Percentiles rank a stretch among this genome's conserved stretches.
Conservation (phyloP, 2,329 filamentous ascomycete genomes). For the Pseudopyrenochaeta lycopersici region DNA sequence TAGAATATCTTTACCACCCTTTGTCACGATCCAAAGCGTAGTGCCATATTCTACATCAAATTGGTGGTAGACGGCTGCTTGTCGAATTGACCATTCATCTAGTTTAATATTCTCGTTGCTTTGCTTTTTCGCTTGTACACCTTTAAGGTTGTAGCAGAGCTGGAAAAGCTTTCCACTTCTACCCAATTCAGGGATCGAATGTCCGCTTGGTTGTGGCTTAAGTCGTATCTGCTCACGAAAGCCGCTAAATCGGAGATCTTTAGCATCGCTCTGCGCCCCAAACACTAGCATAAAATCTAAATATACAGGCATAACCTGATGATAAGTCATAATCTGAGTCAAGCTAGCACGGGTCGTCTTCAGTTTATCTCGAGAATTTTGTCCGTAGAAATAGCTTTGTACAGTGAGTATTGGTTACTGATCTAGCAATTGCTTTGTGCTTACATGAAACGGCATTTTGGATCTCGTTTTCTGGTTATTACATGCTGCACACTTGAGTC, state of each 20-base stretch:
- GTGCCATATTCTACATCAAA: constrained; percentile 50
- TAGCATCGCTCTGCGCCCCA: constrained; percentile 39
- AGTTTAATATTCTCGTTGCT: constrained; percentile 13
- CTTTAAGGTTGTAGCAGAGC: constrained; percentile 49
- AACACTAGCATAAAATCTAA: constrained; percentile 53
- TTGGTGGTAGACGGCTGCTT: constrained; percentile 52
- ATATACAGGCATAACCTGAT: constrained; percentile 54
- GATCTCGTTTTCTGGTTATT: constrained; percentile 19
- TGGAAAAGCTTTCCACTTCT: constrained; percentile 50
- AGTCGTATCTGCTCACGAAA: constrained; percentile 48
- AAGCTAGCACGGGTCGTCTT: constrained; percentile 26
- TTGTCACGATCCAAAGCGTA: constrained; percentile 54
- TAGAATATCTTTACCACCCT: constrained; percentile 38
- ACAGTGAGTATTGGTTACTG: background rate
- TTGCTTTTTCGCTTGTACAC: constrained; percentile 21
- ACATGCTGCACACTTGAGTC: constrained; percentile 3
- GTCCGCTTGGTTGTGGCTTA: constrained; percentile 10
- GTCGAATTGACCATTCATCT: constrained; percentile 48
- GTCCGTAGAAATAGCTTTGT: constrained; percentile 29
- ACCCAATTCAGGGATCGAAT: constrained; percentile 29
- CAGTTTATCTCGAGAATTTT: constrained; percentile 21
- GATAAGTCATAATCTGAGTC: constrained; percentile 29
- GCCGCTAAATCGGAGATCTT: constrained; percentile 47
- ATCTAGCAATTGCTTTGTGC: background rate
- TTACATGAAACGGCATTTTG: constrained; percentile 36